Conservation (phyloP, 306 rosid genomes). For the Ormosia semicastrata region DNA sequence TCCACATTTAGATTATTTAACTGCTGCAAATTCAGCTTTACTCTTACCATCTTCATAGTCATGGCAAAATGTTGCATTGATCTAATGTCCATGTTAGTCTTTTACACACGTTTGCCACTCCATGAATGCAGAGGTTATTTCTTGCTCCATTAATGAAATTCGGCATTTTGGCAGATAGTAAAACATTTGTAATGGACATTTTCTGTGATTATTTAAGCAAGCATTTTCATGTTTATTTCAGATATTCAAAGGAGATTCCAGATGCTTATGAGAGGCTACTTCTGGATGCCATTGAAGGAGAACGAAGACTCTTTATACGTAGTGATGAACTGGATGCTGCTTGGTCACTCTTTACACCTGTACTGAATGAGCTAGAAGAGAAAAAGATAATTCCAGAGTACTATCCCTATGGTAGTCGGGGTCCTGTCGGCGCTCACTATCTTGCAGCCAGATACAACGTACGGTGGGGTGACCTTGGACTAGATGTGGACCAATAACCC, state of each 20-base stretch:
- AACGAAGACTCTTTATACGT: conserved; percentile 85
- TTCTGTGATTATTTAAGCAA: not conserved
- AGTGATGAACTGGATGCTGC: conserved; percentile 89
- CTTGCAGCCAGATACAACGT: conserved; percentile 81
- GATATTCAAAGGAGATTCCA: conserved; percentile 90
- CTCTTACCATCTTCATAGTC: not conserved
- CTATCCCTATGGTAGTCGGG: conserved; percentile 88
- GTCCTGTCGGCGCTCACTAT: conserved; percentile 92
- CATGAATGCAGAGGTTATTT: not conserved
- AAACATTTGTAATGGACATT: not conserved
- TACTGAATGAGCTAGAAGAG: conserved; percentile 70
- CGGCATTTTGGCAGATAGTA: not conserved
- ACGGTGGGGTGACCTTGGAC: conserved; percentile 80
- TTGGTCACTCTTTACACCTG: conserved; percentile 87
- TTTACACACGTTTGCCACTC: not conserved
- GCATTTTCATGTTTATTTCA: conserved; percentile 27
- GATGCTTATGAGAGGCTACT: conserved; percentile 94
- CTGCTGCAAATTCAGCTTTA: not conserved
- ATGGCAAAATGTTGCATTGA: conserved; percentile 1
- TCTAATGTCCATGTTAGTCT: not conserved
- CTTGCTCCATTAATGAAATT: not conserved
- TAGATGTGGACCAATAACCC: conserved; percentile 46
- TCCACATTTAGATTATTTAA: not conserved
- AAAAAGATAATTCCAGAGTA: conserved; percentile 76
- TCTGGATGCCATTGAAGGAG: conserved; percentile 90